phyloP scores from a whole-genome alignment of 1,284 basidiomycete species.

The Sanguinoderma infundibulare region DNA sequence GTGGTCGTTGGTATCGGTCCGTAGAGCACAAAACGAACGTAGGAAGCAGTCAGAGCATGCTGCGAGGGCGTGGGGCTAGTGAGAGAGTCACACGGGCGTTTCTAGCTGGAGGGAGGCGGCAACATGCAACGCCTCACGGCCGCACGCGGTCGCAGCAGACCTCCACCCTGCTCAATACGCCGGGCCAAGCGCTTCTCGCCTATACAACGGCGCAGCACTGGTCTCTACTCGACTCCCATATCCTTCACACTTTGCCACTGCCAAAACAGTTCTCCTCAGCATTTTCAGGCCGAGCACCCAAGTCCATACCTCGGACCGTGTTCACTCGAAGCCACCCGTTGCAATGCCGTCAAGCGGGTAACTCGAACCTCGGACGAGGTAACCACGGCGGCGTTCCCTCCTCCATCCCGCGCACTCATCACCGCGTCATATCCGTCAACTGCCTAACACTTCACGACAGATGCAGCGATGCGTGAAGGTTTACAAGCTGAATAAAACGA shows the following conservation, averaged over 20 bases:
- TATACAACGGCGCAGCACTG: too few relatives aligned
- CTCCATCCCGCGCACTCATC: background rate
- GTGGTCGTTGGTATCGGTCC: slow-evolving; percentile 15
- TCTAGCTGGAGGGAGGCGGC: slow-evolving; percentile 17
- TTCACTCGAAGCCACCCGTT: background rate
- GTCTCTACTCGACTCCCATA: background rate
- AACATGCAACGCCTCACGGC: slow-evolving; percentile 20
- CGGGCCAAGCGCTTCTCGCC: too few relatives aligned
- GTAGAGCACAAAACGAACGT: slow-evolving; percentile 11
- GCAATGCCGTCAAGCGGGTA: background rate
- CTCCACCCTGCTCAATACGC: slow-evolving; percentile 3
- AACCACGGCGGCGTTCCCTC: background rate
- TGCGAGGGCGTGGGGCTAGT: slow-evolving; percentile 24
- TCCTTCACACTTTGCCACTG: background rate
- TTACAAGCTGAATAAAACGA: background rate
- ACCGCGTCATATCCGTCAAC: background rate
- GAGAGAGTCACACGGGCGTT: slow-evolving; percentile 20
- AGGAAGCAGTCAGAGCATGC: slow-evolving; percentile 27
- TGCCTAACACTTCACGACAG: background rate
- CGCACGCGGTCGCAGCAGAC: slow-evolving; percentile 21
- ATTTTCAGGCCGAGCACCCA: background rate
- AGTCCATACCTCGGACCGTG: background rate
- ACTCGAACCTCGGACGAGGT: background rate
- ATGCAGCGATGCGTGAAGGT: background rate
- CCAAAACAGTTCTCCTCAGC: background rate